Conservation (phyloP, 805 yeast species). For the Ogataea corticis region DNA sequence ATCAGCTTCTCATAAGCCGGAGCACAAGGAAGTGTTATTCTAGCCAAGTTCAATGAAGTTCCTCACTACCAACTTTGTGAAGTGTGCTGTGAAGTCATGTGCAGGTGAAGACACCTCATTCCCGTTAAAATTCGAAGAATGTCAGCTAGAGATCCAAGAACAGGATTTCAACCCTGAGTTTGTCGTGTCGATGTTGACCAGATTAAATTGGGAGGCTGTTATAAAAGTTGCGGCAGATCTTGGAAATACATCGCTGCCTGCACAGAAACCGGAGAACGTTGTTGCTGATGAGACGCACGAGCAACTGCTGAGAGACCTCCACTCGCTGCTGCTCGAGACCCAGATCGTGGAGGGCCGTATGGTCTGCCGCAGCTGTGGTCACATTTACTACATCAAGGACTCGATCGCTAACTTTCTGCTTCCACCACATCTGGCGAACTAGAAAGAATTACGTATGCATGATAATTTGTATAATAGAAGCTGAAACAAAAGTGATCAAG, state of each 20-base stretch:
- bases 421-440: conserved; percentile 85
- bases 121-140: conserved; percentile 70
- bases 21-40: not conserved
- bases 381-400: conserved; percentile 85
- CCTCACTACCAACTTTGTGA: conserved; percentile 93
- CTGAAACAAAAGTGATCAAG: too few relatives aligned
- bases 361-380: conserved; percentile 85
- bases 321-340: conserved; percentile 77
- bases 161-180: conserved; percentile 84
- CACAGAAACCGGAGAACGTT: conserved; percentile 56
- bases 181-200: conserved; percentile 68
- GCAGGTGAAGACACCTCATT: conserved; percentile 72
- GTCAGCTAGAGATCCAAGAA: conserved; percentile 73
- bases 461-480: not conserved
- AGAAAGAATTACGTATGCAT: not conserved
- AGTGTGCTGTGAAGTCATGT: conserved; percentile 86
- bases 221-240: conserved; percentile 73
- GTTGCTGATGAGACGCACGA: conserved; percentile 47
- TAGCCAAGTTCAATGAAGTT: conserved; percentile 65
- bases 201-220: conserved; percentile 89
- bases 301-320: conserved; percentile 71
- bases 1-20: not conserved
- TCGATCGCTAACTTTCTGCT: conserved; percentile 90
- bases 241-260: conserved; percentile 64
- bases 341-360: conserved; percentile 85